phyloP scores from a whole-genome alignment of 1,284 basidiomycete genomes.

The Tilletia walkeri region DNA sequence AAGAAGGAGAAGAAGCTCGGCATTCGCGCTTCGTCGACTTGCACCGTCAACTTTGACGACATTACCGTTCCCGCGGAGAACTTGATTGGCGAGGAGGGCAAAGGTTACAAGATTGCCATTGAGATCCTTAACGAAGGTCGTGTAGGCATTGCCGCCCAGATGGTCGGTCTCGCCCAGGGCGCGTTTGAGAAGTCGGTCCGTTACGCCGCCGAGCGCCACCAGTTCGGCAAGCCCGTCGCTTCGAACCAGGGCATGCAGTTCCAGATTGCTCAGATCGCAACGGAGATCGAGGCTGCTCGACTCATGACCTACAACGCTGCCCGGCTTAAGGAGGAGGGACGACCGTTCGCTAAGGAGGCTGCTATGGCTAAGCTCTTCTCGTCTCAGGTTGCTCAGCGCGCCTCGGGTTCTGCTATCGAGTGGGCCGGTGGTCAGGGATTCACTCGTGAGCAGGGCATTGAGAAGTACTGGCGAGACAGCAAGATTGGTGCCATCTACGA shows the following conservation, averaged over 20 bases:
- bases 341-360: constrained; percentile 86
- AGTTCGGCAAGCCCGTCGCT: constrained; percentile 86
- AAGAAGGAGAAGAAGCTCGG: constrained; percentile 99
- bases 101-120: constrained; percentile 93
- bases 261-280: constrained; percentile 81
- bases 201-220: constrained; percentile 87
- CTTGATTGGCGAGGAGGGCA: constrained; percentile 85
- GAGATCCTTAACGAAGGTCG: constrained; percentile 96
- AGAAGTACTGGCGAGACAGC: constrained; percentile 79
- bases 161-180: constrained; percentile 88
- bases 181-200: constrained; percentile 89
- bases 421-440: constrained; percentile 96
- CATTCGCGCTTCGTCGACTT: constrained; percentile 94
- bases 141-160: constrained; percentile 86
- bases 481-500: constrained; percentile 80
- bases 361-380: constrained; percentile 88
- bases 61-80: constrained; percentile 88
- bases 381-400: constrained; percentile 82
- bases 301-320: constrained; percentile 96
- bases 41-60: constrained; percentile 93
- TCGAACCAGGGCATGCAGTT: constrained; percentile 89
- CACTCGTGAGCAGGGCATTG: constrained; percentile 76
- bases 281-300: constrained; percentile 87
- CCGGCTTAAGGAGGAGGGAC: constrained; percentile 86
- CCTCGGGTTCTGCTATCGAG: constrained; percentile 86